phyloP scores from a whole-genome alignment of 1,284 basidiomycete species.

The Kalmanozyma brasiliensis region DNA sequence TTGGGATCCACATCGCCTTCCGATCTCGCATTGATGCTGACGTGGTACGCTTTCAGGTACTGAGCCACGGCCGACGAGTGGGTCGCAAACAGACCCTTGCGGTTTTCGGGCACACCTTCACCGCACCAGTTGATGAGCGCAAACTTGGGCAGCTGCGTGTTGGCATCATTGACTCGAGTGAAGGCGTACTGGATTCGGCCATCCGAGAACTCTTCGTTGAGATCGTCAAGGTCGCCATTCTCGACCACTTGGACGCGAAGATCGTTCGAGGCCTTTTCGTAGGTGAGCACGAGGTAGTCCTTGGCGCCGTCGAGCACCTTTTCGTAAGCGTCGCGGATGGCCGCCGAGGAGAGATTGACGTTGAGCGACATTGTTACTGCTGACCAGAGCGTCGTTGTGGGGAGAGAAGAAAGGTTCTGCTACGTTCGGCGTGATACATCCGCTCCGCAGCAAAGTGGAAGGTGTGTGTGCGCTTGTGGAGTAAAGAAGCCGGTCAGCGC shows the following conservation, averaged over 20 bases:
- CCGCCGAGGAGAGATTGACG: slow-evolving; percentile 79
- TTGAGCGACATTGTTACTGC: slow-evolving; percentile 62
- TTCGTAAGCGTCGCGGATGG: slow-evolving; percentile 69
- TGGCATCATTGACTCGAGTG: slow-evolving; percentile 84
- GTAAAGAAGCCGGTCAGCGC: slow-evolving; percentile 5
- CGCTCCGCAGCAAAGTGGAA: neutral
- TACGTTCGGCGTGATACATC: too few relatives aligned
- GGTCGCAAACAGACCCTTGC: slow-evolving; percentile 90
- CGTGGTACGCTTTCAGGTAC: slow-evolving; percentile 83
- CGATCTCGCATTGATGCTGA: slow-evolving; percentile 89
- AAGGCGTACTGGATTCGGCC: slow-evolving; percentile 96
- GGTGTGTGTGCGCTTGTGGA: slow-evolving; percentile 2
- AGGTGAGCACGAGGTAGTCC: slow-evolving; percentile 88
- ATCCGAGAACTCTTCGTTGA: slow-evolving; percentile 93
- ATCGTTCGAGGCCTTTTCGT: slow-evolving; percentile 87
- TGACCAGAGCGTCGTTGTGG: neutral
- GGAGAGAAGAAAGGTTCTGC: neutral
- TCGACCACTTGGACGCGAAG: slow-evolving; percentile 83
- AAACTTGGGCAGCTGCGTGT: slow-evolving; percentile 89
- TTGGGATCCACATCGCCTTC: slow-evolving; percentile 74
- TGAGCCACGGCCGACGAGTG: slow-evolving; percentile 84
- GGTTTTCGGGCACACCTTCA: slow-evolving; percentile 90
- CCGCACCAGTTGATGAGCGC: slow-evolving; percentile 83
- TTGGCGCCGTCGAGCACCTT: slow-evolving; percentile 71
- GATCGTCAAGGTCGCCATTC: slow-evolving; percentile 80